These are phyloP conservation scores for Grosmannia serpens DNA, from an alignment of 2,329 filamentous ascomycete genomes.

Conservation along the genomic window DNA sequence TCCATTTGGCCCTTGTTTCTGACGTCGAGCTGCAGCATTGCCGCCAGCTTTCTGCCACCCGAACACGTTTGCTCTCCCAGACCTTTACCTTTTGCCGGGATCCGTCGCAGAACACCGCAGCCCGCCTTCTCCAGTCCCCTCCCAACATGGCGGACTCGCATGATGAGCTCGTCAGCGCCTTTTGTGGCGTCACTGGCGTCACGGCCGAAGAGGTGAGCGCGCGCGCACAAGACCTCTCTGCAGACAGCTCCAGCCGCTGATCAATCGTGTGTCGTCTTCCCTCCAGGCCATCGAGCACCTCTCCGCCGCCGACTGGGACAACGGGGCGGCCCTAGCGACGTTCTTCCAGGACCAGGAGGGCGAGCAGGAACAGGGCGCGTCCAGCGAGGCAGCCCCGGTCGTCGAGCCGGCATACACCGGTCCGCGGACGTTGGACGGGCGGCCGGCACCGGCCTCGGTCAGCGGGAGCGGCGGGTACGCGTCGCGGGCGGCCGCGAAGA, in stretches of 20 bases:
- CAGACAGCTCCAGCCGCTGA: neutral
- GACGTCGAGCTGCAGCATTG: neutral
- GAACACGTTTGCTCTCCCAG: neutral
- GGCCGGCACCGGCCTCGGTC: conserved; percentile 37
- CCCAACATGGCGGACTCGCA: conserved; percentile 7
- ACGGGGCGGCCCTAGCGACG: conserved; percentile 48
- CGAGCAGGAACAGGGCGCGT: conserved; percentile 30
- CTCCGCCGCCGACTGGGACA: conserved; percentile 52
- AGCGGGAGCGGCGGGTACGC: conserved; percentile 21
- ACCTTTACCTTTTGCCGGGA: neutral
- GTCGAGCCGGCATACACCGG: conserved; percentile 40
- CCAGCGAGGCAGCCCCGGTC: conserved; percentile 24
- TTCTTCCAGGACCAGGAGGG: conserved; percentile 50
- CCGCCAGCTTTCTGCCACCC: neutral
- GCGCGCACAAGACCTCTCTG: neutral
- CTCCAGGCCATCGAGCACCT: conserved; percentile 57
- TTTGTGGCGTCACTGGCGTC: conserved; percentile 10
- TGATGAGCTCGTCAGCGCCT: conserved; percentile 11
- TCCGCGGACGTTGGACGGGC: conserved; percentile 50
- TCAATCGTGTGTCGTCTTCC: neutral
- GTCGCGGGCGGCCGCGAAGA: conserved; percentile 25
- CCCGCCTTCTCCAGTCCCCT: neutral
- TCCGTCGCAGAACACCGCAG: neutral
- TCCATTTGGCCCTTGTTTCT: neutral
- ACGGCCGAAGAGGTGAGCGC: conserved; percentile 4